Percentiles rank a stretch among this genome's conserved stretches.
phyloP scores from a whole-genome alignment of 768 basidiomycete species.

The Hortiboletus flavorubellus region DNA sequence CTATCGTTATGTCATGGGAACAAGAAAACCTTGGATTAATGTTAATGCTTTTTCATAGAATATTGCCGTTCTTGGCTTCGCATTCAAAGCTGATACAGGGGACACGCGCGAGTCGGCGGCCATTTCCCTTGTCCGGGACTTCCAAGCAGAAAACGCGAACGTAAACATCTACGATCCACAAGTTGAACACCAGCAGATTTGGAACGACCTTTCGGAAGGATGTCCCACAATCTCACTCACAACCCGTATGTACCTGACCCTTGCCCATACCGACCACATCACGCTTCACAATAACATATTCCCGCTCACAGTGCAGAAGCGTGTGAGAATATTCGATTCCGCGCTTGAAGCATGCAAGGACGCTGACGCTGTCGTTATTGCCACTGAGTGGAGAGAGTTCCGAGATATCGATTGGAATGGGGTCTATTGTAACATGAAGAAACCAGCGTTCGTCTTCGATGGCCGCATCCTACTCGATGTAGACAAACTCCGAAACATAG shows the following conservation, averaged over 20 bases:
- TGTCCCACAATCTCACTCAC: constrained; percentile 61
- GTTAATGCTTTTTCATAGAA: constrained; percentile 44
- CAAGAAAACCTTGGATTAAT: constrained; percentile 1
- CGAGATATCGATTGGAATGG: constrained; percentile 83
- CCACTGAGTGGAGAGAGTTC: constrained; percentile 99
- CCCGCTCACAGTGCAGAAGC: constrained; percentile 68
- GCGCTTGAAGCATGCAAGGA: constrained; percentile 86
- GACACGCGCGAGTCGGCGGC: constrained; percentile 98
- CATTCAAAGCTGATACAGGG: constrained; percentile 99
- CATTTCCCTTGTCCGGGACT: constrained; percentile 92
- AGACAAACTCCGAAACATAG: constrained; percentile 75
- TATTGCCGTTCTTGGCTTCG: constrained; percentile 96
- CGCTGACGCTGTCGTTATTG: constrained; percentile 92
- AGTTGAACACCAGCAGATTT: constrained; percentile 83
- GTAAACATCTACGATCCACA: constrained; percentile 93
- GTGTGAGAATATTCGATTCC: constrained; percentile 72
- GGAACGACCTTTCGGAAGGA: constrained; percentile 71
- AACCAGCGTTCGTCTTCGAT: constrained; percentile 98
- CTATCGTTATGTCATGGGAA: constrained; percentile 7
- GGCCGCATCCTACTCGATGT: constrained; percentile 86
- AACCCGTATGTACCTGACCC: constrained; percentile 48
- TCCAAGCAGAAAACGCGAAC: constrained; percentile 83
- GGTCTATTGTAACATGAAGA: constrained; percentile 87
- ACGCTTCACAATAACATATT: background rate
- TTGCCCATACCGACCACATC: background rate